Percentiles rank a stretch among this genome's conserved stretches.
These are phyloP conservation scores for Lupinus albus DNA, from an alignment of 306 rosid genomes.

Conservation along the genomic window DNA sequence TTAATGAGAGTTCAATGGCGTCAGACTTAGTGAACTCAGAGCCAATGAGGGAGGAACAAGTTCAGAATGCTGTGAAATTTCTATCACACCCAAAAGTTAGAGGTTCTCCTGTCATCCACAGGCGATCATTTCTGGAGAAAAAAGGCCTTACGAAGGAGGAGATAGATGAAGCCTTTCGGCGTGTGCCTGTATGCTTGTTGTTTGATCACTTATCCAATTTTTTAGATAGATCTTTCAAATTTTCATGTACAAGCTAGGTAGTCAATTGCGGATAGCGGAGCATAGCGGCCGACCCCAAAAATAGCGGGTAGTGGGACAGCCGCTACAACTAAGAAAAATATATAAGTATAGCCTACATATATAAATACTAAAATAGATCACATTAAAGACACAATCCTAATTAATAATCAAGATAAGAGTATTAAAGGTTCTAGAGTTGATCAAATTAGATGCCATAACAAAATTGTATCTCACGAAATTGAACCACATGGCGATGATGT, in stretches of 20 bases:
- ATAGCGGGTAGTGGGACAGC: too few relatives aligned
- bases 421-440: too few relatives aligned
- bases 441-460: too few relatives aligned
- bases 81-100: conserved; percentile 78
- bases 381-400: too few relatives aligned
- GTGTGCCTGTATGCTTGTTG: conserved; percentile 64
- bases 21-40: conserved; percentile 73
- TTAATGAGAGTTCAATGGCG: conserved; percentile 45
- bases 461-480: too few relatives aligned
- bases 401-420: too few relatives aligned
- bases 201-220: conserved; percentile 3
- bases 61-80: conserved; percentile 85
- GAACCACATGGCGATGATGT: too few relatives aligned
- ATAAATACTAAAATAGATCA: too few relatives aligned
- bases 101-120: conserved; percentile 75
- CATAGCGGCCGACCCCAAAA: too few relatives aligned
- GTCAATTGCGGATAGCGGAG: too few relatives aligned
- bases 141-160: conserved; percentile 92
- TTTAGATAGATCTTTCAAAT: background rate
- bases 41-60: conserved; percentile 85
- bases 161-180: conserved; percentile 87
- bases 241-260: background rate
- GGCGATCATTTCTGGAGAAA: conserved; percentile 82
- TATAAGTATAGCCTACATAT: too few relatives aligned
- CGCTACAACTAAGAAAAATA: too few relatives aligned